Evolutionary conservation across 2,329 filamentous ascomycete species (phyloP).

Genomic region (Tetracladium maxilliforme): DNA sequence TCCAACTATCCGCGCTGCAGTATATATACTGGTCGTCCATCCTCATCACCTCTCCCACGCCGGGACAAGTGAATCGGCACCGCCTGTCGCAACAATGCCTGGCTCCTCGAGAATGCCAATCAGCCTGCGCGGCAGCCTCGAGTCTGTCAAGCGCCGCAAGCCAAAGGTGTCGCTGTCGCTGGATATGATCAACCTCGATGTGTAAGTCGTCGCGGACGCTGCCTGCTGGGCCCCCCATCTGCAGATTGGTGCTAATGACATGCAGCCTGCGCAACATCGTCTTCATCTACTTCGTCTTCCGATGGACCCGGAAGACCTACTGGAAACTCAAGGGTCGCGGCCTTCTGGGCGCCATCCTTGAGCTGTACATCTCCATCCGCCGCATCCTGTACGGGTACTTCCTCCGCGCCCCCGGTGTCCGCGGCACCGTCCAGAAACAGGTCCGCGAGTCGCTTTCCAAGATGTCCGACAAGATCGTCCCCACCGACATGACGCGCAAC

Average conservation of each 20-base stretch:
- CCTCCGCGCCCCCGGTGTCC: conserved; percentile 73
- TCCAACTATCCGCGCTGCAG: too few species aligned
- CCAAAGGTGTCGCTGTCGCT: conserved; percentile 43
- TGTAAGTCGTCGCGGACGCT: too few species aligned
- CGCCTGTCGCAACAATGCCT: conserved; percentile 42
- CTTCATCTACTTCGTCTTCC: conserved; percentile 76
- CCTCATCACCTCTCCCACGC: too few species aligned
- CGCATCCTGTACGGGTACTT: conserved; percentile 74
- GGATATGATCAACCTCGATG: conserved; percentile 53
- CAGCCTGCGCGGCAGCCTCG: conserved; percentile 54
- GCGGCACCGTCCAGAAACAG: conserved; percentile 72
- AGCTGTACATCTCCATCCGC: conserved; percentile 58
- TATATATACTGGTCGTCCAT: too few species aligned
- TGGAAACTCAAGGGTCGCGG: conserved; percentile 85
- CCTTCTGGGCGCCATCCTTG: conserved; percentile 60
- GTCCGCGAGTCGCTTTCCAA: conserved; percentile 68
- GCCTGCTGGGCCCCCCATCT: too few species aligned
- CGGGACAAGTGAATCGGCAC: too few species aligned
- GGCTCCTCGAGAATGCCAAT: conserved; percentile 57
- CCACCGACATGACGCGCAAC: conserved; percentile 57
- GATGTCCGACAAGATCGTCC: conserved; percentile 71
- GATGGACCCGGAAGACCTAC: conserved; percentile 66
- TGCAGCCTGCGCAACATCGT: conserved; percentile 68
- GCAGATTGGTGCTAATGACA: too few species aligned
- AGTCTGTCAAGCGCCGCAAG: too few species aligned